These are phyloP conservation scores for Decorospora gaudefroyi DNA, from an alignment of 2,329 filamentous ascomycete genomes.

Conservation along the genomic window DNA sequence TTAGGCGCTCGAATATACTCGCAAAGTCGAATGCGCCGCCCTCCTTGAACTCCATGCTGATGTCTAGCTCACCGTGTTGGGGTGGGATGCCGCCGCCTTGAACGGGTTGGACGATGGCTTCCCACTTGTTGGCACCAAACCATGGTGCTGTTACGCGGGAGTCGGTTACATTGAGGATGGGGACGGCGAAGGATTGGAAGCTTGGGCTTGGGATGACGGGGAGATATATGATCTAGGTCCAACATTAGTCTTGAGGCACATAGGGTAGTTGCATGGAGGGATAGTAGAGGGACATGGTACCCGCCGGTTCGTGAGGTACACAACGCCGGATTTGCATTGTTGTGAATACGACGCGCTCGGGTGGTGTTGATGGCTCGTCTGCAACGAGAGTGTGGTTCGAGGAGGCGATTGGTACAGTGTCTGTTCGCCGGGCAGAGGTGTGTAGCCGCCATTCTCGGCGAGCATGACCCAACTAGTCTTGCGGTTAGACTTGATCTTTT, in stretches of 20 bases:
- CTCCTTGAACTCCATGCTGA: conserved; percentile 89
- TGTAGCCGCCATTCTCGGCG: conserved; percentile 70
- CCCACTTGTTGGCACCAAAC: conserved; percentile 92
- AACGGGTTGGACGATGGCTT: conserved; percentile 77
- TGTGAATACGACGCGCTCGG: conserved; percentile 67
- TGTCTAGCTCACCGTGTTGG: conserved; percentile 71
- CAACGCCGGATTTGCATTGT: conserved; percentile 73
- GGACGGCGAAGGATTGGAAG: conserved; percentile 86
- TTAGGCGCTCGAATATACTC: conserved; percentile 78
- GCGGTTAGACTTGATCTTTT: conserved; percentile 39
- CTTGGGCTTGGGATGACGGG: conserved; percentile 68
- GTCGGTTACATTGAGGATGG: conserved; percentile 85
- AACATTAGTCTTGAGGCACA: conserved; percentile 8
- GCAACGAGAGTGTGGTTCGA: conserved; percentile 75
- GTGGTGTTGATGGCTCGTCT: conserved; percentile 68
- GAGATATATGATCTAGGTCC: conserved; percentile 79
- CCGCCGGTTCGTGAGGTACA: conserved; percentile 83
- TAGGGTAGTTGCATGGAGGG: conserved; percentile 3
- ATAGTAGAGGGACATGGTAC: conserved; percentile 55
- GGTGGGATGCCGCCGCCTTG: conserved; percentile 80
- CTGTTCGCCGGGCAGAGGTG: conserved; percentile 82
- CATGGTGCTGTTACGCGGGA: conserved; percentile 85
- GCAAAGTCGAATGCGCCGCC: conserved; percentile 95
- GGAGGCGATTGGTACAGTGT: conserved; percentile 79
- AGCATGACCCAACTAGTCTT: conserved; percentile 87